These are phyloP conservation scores for Hanseniaspora vineae DNA, from an alignment of 805 yeast genomes.

Conservation along the genomic window DNA sequence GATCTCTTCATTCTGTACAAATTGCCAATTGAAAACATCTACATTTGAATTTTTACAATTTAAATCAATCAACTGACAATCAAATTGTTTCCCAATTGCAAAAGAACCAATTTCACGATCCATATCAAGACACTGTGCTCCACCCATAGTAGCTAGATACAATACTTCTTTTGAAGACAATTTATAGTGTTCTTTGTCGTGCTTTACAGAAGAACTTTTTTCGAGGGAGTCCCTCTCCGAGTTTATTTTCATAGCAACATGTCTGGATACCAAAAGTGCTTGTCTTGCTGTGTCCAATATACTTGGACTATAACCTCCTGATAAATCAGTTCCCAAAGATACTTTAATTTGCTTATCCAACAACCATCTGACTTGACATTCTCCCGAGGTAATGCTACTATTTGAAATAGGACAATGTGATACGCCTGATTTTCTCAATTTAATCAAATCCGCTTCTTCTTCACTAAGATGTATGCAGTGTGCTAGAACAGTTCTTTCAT, in stretches of 20 bases:
- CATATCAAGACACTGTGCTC: slow-evolving; percentile 64
- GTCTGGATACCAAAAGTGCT: slow-evolving; percentile 60
- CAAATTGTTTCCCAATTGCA: slow-evolving; percentile 67
- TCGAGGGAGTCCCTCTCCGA: no score
- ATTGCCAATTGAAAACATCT: slow-evolving; percentile 68
- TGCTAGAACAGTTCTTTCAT: slow-evolving; percentile 63
- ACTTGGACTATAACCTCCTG: slow-evolving; percentile 64
- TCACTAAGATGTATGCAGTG: slow-evolving; percentile 73
- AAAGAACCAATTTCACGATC: slow-evolving; percentile 54
- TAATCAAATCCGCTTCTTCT: slow-evolving; percentile 49
- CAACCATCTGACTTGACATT: slow-evolving; percentile 65
- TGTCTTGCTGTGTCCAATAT: slow-evolving; percentile 55
- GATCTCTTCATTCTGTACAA: slow-evolving; percentile 22
- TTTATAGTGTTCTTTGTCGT: slow-evolving; percentile 29
- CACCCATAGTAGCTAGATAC: slow-evolving; percentile 78
- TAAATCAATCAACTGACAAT: slow-evolving; percentile 66
- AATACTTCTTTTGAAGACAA: slow-evolving; percentile 59
- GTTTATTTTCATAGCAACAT: slow-evolving; percentile 39
- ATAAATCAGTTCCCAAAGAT: slow-evolving; percentile 68
- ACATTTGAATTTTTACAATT: slow-evolving; percentile 40
- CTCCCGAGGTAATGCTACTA: slow-evolving; percentile 80
- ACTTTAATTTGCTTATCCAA: slow-evolving; percentile 58
- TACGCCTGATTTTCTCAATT: slow-evolving; percentile 48
- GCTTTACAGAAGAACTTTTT: not conserved
- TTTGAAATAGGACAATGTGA: slow-evolving; percentile 93